These are phyloP conservation scores for Orbilia ellipsospora DNA, from an alignment of 2,329 filamentous ascomycete species.

Conservation along the genomic window DNA sequence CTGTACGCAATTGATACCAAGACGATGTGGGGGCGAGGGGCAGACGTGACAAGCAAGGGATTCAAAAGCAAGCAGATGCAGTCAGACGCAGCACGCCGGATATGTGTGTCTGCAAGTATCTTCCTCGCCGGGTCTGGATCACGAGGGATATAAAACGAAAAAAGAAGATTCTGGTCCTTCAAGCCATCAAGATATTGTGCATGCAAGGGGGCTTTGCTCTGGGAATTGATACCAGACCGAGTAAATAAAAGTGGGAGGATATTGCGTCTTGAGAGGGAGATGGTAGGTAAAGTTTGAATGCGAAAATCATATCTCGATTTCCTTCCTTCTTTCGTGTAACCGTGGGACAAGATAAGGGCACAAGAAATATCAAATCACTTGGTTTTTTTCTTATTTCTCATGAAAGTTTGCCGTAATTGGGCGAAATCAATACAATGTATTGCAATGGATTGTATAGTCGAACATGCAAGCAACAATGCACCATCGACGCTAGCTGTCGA, in stretches of 20 bases:
- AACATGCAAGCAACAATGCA: too few species aligned
- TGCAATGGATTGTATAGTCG: too few species aligned
- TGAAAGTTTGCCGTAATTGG: too few species aligned
- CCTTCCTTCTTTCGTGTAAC: constrained; percentile 28
- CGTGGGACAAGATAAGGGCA: constrained; percentile 50
- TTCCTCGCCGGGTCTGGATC: background rate
- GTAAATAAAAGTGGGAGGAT: too few species aligned
- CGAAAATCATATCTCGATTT: constrained; percentile 12
- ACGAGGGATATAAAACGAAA: background rate
- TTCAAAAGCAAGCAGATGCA: background rate
- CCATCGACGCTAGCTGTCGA: too few species aligned
- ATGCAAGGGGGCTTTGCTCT: constrained; percentile 10
- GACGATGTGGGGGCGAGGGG: too few species aligned
- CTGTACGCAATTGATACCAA: background rate
- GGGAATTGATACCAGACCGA: constrained; percentile 10
- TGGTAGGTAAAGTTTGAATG: constrained; percentile 42
- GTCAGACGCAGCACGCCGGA: constrained; percentile 7
- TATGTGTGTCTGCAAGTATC: constrained; percentile 6
- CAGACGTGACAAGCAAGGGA: background rate
- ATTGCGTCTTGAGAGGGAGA: background rate
- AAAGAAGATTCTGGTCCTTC: background rate
- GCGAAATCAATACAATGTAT: too few species aligned
- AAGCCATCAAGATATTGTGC: constrained; percentile 19
- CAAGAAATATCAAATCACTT: background rate
- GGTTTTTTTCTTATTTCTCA: background rate